Conservation (phyloP, 78 protist species). For the Dictyostelium citrinum region DNA sequence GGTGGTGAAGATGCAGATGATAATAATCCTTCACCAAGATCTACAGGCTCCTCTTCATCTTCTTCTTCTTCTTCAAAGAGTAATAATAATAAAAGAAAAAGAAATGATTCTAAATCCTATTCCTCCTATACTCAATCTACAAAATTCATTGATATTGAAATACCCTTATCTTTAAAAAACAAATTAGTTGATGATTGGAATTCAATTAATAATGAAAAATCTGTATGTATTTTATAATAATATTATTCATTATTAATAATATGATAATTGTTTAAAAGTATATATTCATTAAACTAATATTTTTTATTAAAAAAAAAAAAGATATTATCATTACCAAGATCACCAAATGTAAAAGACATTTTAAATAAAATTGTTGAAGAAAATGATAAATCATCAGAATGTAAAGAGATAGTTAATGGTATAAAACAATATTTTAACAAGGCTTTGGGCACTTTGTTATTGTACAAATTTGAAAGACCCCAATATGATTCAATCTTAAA, state of each 20-base stretch:
- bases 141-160: neutral
- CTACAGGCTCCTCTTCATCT: neutral
- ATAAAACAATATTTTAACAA: constrained; percentile 47
- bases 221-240: neutral
- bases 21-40: neutral
- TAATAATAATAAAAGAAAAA: neutral
- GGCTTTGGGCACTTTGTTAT: constrained; percentile 35
- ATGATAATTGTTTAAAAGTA: no score
- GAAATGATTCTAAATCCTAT: neutral
- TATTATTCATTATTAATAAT: neutral
- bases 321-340: neutral
- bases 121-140: neutral
- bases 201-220: constrained; percentile 36
- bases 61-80: neutral
- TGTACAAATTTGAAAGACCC: constrained; percentile 59
- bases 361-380: constrained; percentile 1
- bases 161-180: constrained; percentile 6
- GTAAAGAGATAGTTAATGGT: constrained; percentile 10
- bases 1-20: neutral
- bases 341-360: constrained; percentile 2
- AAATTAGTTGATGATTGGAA: constrained; percentile 40
- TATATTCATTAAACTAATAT: no score
- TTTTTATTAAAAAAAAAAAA: no score
- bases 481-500: constrained; percentile 27
- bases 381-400: neutral